phyloP scores from a whole-genome alignment of 306 rosid species.

The Lablab purpureus region DNA sequence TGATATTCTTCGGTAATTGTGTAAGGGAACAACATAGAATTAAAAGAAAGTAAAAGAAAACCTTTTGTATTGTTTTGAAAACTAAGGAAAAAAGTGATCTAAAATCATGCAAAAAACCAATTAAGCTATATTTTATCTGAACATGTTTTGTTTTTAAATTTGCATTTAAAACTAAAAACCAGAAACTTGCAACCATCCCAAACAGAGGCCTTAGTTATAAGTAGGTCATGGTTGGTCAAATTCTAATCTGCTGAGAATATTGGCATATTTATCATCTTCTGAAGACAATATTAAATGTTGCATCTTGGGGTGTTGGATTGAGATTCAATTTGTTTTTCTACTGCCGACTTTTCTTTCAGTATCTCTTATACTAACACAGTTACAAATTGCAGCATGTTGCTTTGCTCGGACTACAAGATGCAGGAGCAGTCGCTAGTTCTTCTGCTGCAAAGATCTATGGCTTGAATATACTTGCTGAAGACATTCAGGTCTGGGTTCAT shows the following conservation, averaged over 20 bases:
- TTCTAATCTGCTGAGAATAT: constrained; percentile 16
- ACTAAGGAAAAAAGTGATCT: no score
- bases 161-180: background rate
- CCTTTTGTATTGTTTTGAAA: no score
- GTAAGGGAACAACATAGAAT: no score
- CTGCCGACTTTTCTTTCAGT: constrained; percentile 44
- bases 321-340: constrained; percentile 22
- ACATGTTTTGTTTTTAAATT: background rate
- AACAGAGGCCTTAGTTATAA: constrained; percentile 1
- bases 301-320: constrained; percentile 11
- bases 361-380: constrained; percentile 45
- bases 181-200: background rate
- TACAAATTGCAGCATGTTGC: constrained; percentile 74
- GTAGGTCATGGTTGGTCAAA: constrained; percentile 22
- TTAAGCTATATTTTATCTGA: background rate
- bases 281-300: constrained; percentile 38
- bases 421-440: constrained; percentile 96
- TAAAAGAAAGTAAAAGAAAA: no score
- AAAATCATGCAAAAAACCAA: no score
- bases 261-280: background rate
- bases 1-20: no score
- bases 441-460: constrained; percentile 84
- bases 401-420: constrained; percentile 67
- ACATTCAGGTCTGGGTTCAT: constrained; percentile 79
- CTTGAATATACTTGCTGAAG: constrained; percentile 78